A percentile compares a stretch with the other conserved stretches of the same genome.
phyloP scores from a whole-genome alignment of 2,329 filamentous ascomycete species.

The Aspergillus sp. region DNA sequence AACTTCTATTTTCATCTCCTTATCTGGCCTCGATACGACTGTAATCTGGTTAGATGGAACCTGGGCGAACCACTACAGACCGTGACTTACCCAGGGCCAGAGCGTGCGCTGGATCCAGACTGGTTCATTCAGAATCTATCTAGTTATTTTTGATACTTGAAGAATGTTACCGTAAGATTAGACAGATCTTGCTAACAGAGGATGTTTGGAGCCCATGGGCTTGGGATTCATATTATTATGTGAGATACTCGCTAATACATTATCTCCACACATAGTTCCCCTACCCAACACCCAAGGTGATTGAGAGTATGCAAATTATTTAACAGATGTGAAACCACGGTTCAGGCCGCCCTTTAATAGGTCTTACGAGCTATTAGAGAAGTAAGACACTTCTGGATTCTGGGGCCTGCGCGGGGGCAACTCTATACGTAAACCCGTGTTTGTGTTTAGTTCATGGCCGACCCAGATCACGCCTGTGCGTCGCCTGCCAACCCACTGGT shows the following conservation, averaged over 20 bases:
- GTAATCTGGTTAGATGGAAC: not conserved
- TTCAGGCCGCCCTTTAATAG: not conserved
- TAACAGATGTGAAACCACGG: not conserved
- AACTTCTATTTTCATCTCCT: constrained; percentile 1
- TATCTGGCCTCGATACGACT: not conserved
- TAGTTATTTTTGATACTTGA: not conserved
- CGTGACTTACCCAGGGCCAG: not conserved
- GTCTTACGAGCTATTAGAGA: constrained; percentile 12
- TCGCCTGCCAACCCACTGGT: constrained; percentile 4
- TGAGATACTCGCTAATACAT: not conserved
- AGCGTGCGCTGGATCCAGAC: not conserved
- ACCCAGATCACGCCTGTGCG: constrained; percentile 11
- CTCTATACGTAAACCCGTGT: constrained; percentile 6
- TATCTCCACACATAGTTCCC: not conserved
- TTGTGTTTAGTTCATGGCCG: constrained; percentile 5
- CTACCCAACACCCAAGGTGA: not conserved
- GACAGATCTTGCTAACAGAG: not conserved
- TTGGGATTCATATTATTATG: not conserved
- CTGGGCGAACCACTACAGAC: not conserved
- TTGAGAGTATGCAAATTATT: not conserved
- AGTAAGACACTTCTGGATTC: constrained; percentile 12
- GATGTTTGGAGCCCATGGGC: not conserved
- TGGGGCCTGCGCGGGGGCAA: constrained; percentile 6
- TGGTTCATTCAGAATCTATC: not conserved
- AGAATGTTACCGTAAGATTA: not conserved